These are phyloP conservation scores for Austroboletus novae-zelandiae DNA, from an alignment of 1,284 basidiomycete species.

Conservation along the genomic window DNA sequence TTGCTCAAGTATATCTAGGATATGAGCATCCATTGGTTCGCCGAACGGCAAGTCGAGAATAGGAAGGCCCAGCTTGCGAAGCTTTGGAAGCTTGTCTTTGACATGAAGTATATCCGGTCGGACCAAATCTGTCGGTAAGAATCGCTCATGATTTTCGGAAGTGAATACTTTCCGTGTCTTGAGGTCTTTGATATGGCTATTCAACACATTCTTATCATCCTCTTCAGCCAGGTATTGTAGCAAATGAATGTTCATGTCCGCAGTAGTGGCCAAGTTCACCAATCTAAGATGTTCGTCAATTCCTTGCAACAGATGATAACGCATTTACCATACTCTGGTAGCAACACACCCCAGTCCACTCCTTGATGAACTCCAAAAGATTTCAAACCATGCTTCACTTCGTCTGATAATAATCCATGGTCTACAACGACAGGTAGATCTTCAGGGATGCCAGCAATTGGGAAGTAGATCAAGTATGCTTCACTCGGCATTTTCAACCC, in stretches of 20 bases:
- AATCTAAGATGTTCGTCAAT: slow-evolving; percentile 7
- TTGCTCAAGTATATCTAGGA: neutral
- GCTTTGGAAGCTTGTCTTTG: neutral
- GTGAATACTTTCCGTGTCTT: slow-evolving; percentile 7
- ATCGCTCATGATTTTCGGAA: slow-evolving; percentile 9
- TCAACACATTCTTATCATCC: neutral
- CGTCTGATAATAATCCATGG: neutral
- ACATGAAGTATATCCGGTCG: slow-evolving; percentile 4
- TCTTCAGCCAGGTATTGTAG: neutral
- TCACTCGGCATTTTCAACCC: neutral
- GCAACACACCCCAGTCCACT: slow-evolving; percentile 9
- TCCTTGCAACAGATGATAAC: neutral
- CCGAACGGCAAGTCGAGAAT: slow-evolving; percentile 11
- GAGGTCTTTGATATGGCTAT: neutral
- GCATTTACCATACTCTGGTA: neutral
- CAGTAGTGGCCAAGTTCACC: slow-evolving; percentile 9
- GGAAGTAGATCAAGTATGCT: neutral
- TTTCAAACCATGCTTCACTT: neutral
- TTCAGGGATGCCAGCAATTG: neutral
- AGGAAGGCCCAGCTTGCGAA: slow-evolving; percentile 19
- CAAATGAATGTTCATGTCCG: slow-evolving; percentile 14
- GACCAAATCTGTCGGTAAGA: slow-evolving; percentile 10
- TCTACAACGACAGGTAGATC: neutral
- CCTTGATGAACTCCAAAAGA: neutral
- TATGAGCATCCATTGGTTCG: neutral